phyloP scores from a whole-genome alignment of 192 early-diverging fungal genomes.

The Coemansia sp. region DNA sequence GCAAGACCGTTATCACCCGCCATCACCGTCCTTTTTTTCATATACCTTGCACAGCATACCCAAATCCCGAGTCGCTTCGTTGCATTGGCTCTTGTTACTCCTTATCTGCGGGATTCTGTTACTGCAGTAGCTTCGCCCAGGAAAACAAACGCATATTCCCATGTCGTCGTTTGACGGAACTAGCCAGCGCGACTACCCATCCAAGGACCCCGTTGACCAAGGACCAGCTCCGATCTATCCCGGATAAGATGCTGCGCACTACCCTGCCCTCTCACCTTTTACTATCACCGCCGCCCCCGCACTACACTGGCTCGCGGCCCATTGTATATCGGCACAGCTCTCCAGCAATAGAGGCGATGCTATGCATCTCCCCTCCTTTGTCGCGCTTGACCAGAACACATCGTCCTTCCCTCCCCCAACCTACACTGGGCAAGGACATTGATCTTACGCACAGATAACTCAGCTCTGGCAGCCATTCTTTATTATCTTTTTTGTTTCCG shows the following conservation, averaged over 20 bases:
- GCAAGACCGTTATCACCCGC: no score
- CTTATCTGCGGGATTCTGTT: neutral
- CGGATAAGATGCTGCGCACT: neutral
- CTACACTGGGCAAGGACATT: no score
- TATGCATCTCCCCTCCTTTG: neutral
- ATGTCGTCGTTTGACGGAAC: constrained; percentile 17
- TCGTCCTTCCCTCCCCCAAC: no score
- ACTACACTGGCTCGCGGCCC: neutral
- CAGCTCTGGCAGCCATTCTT: no score
- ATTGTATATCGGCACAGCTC: neutral
- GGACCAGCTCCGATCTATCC: constrained; percentile 22
- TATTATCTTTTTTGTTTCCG: no score
- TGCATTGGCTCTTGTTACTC: neutral
- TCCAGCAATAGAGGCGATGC: neutral
- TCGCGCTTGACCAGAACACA: no score
- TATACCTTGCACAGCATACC: neutral
- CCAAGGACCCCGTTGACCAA: constrained; percentile 37
- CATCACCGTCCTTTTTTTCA: neutral
- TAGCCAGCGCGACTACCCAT: constrained; percentile 38
- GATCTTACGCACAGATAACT: no score
- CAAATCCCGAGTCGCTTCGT: neutral
- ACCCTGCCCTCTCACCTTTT: neutral
- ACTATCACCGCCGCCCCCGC: neutral
- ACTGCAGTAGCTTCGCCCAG: neutral
- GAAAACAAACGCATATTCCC: neutral